These are phyloP conservation scores for Artemisia princeps DNA, from an alignment of 140 eudicot species.

Conservation along the genomic window DNA sequence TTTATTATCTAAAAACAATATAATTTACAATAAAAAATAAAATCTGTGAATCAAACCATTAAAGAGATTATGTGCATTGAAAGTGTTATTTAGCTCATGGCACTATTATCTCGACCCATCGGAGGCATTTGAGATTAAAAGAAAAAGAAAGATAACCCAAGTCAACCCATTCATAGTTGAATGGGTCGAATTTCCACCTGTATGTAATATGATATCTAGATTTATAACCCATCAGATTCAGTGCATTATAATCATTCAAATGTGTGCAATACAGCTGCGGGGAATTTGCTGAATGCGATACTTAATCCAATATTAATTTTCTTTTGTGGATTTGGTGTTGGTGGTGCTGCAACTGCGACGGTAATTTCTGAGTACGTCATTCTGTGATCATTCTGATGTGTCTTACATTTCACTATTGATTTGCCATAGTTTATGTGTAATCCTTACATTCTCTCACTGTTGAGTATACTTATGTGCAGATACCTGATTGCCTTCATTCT, in stretches of 20 bases:
- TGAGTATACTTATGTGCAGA: conserved; percentile 39
- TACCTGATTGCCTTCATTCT: conserved; percentile 78
- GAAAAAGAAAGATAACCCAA: background rate
- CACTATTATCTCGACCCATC: background rate
- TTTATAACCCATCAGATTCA: background rate
- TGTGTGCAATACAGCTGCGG: conserved; percentile 54
- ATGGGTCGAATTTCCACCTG: background rate
- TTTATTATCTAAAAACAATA: too few relatives aligned
- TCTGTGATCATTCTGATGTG: conserved; percentile 43
- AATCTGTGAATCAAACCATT: background rate
- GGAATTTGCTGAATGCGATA: conserved; percentile 69
- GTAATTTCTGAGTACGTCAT: conserved; percentile 98
- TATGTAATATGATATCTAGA: background rate
- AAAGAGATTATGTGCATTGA: background rate
- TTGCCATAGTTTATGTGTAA: conserved; percentile 6
- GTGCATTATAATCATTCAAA: conserved; percentile 16
- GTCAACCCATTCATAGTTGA: background rate
- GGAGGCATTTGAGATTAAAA: background rate
- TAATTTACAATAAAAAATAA: background rate
- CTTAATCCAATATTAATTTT: conserved; percentile 64
- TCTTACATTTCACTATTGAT: conserved; percentile 1
- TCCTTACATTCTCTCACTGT: conserved; percentile 12
- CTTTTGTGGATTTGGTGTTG: conserved; percentile 51
- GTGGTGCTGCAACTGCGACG: conserved; percentile 92
- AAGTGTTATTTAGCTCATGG: background rate